Evolutionary conservation across 805 yeast genomes (phyloP), one percentile per base, ranked within the genome.

Genomic region (Cyberlindnera misumaiensis): DNA sequence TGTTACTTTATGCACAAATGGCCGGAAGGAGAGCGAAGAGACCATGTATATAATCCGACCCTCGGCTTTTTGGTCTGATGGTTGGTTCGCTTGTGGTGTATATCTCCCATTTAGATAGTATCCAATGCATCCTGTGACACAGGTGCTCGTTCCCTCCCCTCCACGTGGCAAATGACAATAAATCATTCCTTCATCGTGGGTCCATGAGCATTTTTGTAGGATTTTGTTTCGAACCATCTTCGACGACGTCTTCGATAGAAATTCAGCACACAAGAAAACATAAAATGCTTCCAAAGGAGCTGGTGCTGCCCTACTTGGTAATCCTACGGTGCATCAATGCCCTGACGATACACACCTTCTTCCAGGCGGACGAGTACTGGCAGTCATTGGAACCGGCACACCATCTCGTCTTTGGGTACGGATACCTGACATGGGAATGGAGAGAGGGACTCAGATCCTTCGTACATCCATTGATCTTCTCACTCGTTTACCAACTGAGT

Each of bases 351-450:
- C 56, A 56, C 39, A 87, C 97, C 0, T 93, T 77, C 55, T 93
- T 93, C 62, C 99, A 93, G 58, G 90, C 98, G 0, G 99, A 93
- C 59, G 99, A 93, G 60, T 93, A 71, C 61, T 93, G 81, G 78
- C 99, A 93, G 60, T 69, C 89, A 0, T 63, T 93, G 36, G 98
- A 93, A 53, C 96, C 96, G 0, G 98, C 97, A 0, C 96, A 88
- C 58, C 41, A 53, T 4, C 63, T 70, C 28, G 81, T 82, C 0
- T 87, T 69, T 56, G 89, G 93, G 2, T 81, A 80, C 45, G 98
- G 98, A 0, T 75, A 76, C 49, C 55, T 77, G 28, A 87, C 97
- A 0, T 93, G 99, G 99, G 99, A 93, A 60, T 93, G 98, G 98
- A 56, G 62, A 17, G 65, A 69, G 34, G 80, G 79, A 1, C 61